Conservation (phyloP, 2,329 filamentous ascomycete species). For the Fusarium poae region DNA sequence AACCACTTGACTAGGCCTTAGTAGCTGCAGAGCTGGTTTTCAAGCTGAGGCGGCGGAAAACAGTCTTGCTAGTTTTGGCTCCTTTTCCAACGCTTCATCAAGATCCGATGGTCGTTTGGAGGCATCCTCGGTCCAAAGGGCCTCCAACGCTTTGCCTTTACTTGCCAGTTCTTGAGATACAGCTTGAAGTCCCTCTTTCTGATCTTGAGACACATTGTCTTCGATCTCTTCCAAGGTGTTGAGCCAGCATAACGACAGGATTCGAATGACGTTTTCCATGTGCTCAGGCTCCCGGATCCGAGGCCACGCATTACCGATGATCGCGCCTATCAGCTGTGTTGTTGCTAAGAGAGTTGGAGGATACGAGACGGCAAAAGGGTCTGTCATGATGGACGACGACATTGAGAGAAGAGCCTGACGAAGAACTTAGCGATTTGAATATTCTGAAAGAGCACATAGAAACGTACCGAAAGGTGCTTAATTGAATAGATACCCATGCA, state of each 20-base stretch:
- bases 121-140: constrained; percentile 42
- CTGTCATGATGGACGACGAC: constrained; percentile 72
- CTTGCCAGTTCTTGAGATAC: constrained; percentile 36
- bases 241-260: constrained; percentile 73
- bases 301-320: constrained; percentile 77
- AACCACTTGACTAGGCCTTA: constrained; percentile 67
- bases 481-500: constrained; percentile 72
- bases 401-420: constrained; percentile 74
- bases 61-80: constrained; percentile 51
- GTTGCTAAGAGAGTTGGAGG: constrained; percentile 67
- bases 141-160: constrained; percentile 41
- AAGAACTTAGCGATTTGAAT: constrained; percentile 18
- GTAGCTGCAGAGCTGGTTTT: neutral
- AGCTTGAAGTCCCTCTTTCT: constrained; percentile 2
- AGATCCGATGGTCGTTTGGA: constrained; percentile 29
- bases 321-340: constrained; percentile 64
- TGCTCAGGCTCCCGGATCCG: constrained; percentile 68
- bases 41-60: constrained; percentile 28
- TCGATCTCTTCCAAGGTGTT: constrained; percentile 63
- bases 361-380: constrained; percentile 74
- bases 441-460: neutral
- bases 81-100: constrained; percentile 40
- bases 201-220: constrained; percentile 1
- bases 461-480: constrained; percentile 74
- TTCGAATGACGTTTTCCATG: constrained; percentile 73